phyloP scores from a whole-genome alignment of 2,329 filamentous ascomycete genomes.

The Exophiala aquamarina region DNA sequence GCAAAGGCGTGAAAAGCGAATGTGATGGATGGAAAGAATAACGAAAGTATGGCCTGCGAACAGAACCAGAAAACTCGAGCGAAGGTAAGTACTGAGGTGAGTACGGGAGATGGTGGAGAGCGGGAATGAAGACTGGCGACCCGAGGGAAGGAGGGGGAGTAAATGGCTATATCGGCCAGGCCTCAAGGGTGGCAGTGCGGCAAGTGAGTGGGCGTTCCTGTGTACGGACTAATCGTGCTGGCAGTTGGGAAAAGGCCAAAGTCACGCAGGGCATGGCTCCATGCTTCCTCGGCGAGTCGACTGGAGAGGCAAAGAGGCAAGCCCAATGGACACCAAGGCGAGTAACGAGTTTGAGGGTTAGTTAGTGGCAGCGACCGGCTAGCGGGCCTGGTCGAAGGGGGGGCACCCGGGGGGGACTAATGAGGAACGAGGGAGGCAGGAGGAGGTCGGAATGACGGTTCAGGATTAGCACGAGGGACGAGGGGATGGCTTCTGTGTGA shows the following conservation, averaged over 20 bases:
- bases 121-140: slow-evolving; percentile 21
- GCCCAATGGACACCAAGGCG: slow-evolving; percentile 1
- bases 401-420: too few relatives aligned
- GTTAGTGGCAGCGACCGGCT: slow-evolving; percentile 24
- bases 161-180: slow-evolving; percentile 28
- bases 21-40: slow-evolving; percentile 21
- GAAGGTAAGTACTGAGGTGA: slow-evolving; percentile 22
- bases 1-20: slow-evolving; percentile 27
- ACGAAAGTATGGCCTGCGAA: slow-evolving; percentile 31
- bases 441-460: slow-evolving; percentile 1
- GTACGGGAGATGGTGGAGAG: slow-evolving; percentile 22
- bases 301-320: slow-evolving; percentile 15
- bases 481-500: background rate
- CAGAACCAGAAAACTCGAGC: slow-evolving; percentile 27
- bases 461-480: background rate
- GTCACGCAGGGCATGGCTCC: slow-evolving; percentile 17
- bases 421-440: background rate
- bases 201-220: background rate
- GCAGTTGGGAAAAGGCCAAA: background rate
- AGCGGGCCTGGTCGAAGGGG: slow-evolving; percentile 12
- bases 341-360: slow-evolving; percentile 18
- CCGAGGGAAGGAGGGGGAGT: slow-evolving; percentile 20
- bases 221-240: background rate
- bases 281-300: slow-evolving; percentile 18
- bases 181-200: slow-evolving; percentile 4